phyloP scores from a whole-genome alignment of 2,329 filamentous ascomycete genomes.

The Sporothrix luriei region DNA sequence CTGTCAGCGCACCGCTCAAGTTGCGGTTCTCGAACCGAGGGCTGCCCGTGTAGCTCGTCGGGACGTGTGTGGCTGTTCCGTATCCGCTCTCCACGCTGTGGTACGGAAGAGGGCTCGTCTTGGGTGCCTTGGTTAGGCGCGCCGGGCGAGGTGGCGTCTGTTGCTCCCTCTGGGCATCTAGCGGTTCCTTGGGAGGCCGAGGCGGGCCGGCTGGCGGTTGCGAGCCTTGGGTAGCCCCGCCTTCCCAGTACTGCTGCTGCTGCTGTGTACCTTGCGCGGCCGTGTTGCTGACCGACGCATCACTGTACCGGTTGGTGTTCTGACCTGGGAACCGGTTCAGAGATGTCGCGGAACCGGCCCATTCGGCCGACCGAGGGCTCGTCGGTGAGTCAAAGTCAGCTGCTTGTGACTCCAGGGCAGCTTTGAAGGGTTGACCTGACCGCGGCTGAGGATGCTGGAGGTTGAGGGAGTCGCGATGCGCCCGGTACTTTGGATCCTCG shows the following conservation, averaged over 20 bases:
- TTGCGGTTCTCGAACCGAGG: conserved; percentile 61
- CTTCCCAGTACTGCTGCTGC: conserved; percentile 50
- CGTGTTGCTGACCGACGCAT: conserved; percentile 43
- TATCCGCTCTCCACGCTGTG: conserved; percentile 60
- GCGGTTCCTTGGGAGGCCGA: conserved; percentile 64
- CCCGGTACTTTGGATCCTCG: conserved; percentile 78
- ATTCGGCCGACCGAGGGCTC: conserved; percentile 64
- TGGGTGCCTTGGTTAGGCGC: conserved; percentile 56
- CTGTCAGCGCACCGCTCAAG: conserved; percentile 56
- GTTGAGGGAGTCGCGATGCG: conserved; percentile 77
- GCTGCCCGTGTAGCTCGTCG: conserved; percentile 54
- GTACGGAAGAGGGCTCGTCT: conserved; percentile 59
- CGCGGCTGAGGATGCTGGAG: conserved; percentile 78
- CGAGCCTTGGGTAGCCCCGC: conserved; percentile 42
- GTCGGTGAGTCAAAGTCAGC: conserved; percentile 65
- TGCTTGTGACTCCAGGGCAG: conserved; percentile 69
- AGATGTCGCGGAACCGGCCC: conserved; percentile 63
- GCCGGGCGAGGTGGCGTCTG: conserved; percentile 52
- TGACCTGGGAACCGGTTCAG: conserved; percentile 55
- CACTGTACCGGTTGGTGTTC: conserved; percentile 54
- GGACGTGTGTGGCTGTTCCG: conserved; percentile 49
- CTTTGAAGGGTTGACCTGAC: conserved; percentile 72
- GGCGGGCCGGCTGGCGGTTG: conserved; percentile 47
- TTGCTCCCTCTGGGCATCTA: conserved; percentile 44
- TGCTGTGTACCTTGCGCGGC: conserved; percentile 34